A percentile compares a stretch with the other conserved stretches of the same genome.
Conservation (phyloP, 345 rosid species). For the Rhodamnia rubescens region DNA sequence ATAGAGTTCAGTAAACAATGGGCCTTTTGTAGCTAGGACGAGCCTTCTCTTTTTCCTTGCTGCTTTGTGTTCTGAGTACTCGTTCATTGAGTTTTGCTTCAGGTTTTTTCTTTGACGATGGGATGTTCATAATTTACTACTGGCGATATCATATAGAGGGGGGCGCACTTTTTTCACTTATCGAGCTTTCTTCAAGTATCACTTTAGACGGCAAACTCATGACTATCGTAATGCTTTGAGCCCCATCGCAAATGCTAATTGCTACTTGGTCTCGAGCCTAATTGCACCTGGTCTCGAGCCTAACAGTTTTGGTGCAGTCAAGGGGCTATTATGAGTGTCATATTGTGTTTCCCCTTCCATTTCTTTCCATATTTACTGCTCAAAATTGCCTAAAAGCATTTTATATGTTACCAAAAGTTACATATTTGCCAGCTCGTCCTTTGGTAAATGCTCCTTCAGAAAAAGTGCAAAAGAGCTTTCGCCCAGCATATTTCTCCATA, state of each 20-base stretch:
- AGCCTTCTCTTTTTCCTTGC: not conserved
- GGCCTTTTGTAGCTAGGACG: not conserved
- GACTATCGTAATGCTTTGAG: not conserved
- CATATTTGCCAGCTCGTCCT: not conserved
- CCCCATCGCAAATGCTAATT: not conserved
- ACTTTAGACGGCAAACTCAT: not conserved
- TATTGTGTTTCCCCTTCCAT: not conserved
- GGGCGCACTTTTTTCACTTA: not conserved
- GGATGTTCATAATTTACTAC: not conserved
- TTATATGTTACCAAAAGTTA: not conserved
- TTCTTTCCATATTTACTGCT: not conserved
- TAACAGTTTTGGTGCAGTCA: not conserved
- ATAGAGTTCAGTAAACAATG: not conserved
- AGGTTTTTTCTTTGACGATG: not conserved
- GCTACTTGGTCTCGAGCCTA: not conserved
- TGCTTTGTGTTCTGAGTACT: not conserved
- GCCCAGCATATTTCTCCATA: not conserved
- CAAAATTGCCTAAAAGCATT: not conserved
- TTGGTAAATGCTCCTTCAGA: not conserved
- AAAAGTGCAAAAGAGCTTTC: not conserved
- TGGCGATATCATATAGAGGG: not conserved
- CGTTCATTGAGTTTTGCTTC: not conserved
- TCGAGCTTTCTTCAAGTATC: not conserved
- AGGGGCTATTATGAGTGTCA: not conserved
- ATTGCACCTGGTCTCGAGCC: not conserved